A percentile compares a stretch with the other conserved stretches of the same genome.
phyloP scores from a whole-genome alignment of 2,329 filamentous ascomycete species.

The Pseudogymnoascus sp. region DNA sequence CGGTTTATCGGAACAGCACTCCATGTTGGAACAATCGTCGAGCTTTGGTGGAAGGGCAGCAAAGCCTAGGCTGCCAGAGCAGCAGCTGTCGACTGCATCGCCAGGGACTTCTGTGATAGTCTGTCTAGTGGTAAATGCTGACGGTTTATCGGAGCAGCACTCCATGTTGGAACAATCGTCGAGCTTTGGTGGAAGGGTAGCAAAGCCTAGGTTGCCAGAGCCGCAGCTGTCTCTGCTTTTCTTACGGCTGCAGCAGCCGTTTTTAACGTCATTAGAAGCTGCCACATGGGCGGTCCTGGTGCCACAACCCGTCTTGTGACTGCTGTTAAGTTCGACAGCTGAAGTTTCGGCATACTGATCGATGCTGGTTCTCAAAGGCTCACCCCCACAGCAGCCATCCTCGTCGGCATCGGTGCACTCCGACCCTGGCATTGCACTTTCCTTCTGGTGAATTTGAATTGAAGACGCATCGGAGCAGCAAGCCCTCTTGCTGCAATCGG shows the following conservation, averaged over 20 bases:
- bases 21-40: too few relatives aligned
- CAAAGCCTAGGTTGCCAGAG: not conserved
- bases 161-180: not conserved
- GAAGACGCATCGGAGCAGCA: not conserved
- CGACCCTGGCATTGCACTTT: not conserved
- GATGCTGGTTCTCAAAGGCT: not conserved
- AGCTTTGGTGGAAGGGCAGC: too few relatives aligned
- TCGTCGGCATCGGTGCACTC: not conserved
- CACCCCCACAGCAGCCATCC: not conserved
- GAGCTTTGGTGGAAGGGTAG: not conserved
- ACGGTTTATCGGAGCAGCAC: not conserved
- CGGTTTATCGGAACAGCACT: not conserved
- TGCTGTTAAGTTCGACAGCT: not conserved
- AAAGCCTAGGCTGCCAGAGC: too few relatives aligned
- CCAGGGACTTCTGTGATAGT: not conserved
- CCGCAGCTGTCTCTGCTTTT: not conserved
- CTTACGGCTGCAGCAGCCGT: not conserved
- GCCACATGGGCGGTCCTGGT: not conserved
- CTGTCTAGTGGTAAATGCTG: not conserved
- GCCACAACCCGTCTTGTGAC: not conserved
- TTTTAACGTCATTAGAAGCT: not conserved
- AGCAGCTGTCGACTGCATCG: not conserved
- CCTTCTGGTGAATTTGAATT: not conserved
- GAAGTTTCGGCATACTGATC: not conserved
- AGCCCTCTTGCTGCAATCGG: not conserved